Evolutionary conservation across 2,329 filamentous ascomycete species (phyloP).

Genomic region (Botryotinia convoluta): DNA sequence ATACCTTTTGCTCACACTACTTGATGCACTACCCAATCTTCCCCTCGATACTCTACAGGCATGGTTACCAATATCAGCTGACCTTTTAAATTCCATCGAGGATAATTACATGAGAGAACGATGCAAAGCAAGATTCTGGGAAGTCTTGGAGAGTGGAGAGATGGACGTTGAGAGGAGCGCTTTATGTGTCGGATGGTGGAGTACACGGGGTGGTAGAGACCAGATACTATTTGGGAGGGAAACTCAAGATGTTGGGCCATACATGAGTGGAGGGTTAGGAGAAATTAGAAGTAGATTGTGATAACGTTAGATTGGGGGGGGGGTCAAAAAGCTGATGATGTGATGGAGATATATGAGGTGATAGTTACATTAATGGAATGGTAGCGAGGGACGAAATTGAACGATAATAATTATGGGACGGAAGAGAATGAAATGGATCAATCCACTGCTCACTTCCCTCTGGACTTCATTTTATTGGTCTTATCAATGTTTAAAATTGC

Average conservation of each 20-base stretch:
- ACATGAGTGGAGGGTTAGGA: conserved; percentile 37
- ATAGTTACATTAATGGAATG: neutral
- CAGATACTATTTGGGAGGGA: conserved; percentile 31
- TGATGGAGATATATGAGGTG: neutral
- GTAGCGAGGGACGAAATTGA: neutral
- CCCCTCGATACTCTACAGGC: conserved; percentile 58
- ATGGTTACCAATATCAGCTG: conserved; percentile 63
- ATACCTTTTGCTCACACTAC: conserved; percentile 59
- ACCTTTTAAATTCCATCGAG: conserved; percentile 55
- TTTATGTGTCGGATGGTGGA: conserved; percentile 68
- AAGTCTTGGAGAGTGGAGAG: conserved; percentile 60
- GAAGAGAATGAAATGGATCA: neutral
- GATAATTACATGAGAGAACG: conserved; percentile 53
- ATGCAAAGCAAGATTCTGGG: conserved; percentile 65
- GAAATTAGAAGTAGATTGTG: conserved; percentile 31
- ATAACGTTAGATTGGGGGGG: conserved; percentile 5
- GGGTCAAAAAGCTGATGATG: neutral
- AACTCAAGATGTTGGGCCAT: conserved; percentile 24
- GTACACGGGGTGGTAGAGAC: conserved; percentile 44
- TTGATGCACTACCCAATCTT: conserved; percentile 63
- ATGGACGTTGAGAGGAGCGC: conserved; percentile 69
- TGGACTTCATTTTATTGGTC: neutral
- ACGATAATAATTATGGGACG: neutral
- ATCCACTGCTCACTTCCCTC: neutral
- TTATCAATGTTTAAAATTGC: neutral